Base-by-base conservation (phyloP, 768 basidiomycete genomes). In the Leccinum variicolor region DNA sequence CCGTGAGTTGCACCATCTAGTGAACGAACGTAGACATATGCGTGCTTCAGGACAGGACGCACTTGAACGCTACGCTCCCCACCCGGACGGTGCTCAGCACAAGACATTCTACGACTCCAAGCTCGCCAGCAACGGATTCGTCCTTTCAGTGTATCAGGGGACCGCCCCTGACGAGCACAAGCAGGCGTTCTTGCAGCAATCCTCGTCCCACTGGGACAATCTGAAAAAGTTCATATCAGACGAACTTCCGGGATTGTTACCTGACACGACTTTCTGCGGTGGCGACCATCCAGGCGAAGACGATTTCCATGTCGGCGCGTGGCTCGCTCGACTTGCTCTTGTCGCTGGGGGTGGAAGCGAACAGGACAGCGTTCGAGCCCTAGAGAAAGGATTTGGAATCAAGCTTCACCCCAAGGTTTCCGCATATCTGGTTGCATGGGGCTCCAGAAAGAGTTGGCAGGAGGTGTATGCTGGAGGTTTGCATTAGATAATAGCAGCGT, bases 271-370 rank as follows among this genome's bases (percentile, higher is more conserved):
- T 4, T 84, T 84, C 70, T 71, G 82, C 39, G 78, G 76, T 19
- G 83, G 81, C 9, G 74, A 67, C 4, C 61, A 53, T 41, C 81
- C 81, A 0, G 77, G 81, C 9, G 80, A 82, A 64, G 81, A 81
- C 54, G 84, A 83, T 63, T 82, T 80, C 71, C 82, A 83, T 67
- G 69, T 84, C 43, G 79, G 60, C 6, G 80, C 75, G 8, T 85
- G 81, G 83, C 68, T 84, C 29, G 77, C 81, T 25, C 77, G 80
- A 29, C 75, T 83, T 25, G 73, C 74, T 11, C 69, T 70, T 21
- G 61, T 79, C 6, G 55, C 65, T 1, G 79, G 79, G 1, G 77
- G 71, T 25, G 69, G 66, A 17, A 65, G 67, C 13, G 72, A 70
- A 26, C 73, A 72, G 21, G 74, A 77, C 11, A 79, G 76, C 3